These are phyloP conservation scores for Solanum commersonii DNA, from an alignment of 257 asterid genomes.

Conservation along the genomic window DNA sequence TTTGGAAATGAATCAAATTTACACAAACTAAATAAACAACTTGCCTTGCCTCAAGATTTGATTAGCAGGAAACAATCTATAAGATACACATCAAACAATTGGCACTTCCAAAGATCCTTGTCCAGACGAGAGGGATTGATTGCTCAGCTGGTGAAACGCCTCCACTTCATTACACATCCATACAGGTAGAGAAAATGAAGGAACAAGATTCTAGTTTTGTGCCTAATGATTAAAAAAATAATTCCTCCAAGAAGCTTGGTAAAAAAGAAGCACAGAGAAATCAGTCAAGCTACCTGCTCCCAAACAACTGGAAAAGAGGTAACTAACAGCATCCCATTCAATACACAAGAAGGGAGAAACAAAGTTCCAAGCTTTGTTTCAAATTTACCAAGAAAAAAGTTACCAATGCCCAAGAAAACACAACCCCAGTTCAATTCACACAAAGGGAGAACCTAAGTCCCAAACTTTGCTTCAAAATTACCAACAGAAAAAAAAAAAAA, in stretches of 20 bases:
- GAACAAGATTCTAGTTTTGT: neutral
- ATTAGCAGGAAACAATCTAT: neutral
- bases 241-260: neutral
- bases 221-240: neutral
- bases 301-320: neutral
- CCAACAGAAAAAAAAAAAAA: too few relatives aligned
- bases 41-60: neutral
- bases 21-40: neutral
- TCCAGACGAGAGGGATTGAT: neutral
- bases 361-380: neutral
- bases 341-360: neutral
- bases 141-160: neutral
- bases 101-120: neutral
- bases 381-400: neutral
- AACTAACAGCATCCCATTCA: neutral
- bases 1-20: neutral
- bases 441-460: neutral
- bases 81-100: neutral
- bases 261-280: neutral
- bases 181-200: neutral
- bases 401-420: neutral
- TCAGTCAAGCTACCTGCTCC: neutral
- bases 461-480: neutral
- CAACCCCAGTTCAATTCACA: neutral
- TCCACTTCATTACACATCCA: neutral